phyloP scores from a whole-genome alignment of 83 land plant genomes.

The Picea engelmannii region DNA sequence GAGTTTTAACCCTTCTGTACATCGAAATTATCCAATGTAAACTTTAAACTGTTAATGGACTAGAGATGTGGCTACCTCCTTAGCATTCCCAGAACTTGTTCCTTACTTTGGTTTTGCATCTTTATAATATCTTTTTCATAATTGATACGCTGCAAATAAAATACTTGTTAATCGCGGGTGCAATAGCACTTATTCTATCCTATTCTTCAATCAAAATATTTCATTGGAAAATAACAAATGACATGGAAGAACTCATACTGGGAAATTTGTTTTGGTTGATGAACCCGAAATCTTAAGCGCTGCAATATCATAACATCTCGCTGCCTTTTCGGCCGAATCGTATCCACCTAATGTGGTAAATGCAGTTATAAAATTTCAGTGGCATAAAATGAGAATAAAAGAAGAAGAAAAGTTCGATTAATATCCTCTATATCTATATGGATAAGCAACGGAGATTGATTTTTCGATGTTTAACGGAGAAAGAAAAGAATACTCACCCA shows the following conservation, averaged over 20 bases:
- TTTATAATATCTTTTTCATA: background rate
- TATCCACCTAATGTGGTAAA: background rate
- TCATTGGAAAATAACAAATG: background rate
- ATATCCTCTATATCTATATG: background rate
- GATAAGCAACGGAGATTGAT: background rate
- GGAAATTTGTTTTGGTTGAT: background rate
- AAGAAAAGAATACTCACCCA: conserved; percentile 1
- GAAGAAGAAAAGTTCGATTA: background rate
- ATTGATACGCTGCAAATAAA: background rate
- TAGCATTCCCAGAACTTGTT: background rate
- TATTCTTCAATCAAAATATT: background rate
- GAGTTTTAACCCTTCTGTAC: background rate
- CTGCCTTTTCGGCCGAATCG: background rate
- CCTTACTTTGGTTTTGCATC: background rate
- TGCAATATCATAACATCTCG: conserved; percentile 5
- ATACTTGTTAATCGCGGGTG: no score
- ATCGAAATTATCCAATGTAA: no score
- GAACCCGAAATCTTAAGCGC: conserved; percentile 1
- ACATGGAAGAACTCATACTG: background rate
- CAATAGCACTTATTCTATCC: no score
- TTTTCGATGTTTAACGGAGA: background rate
- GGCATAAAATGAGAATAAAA: background rate
- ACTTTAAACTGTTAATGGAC: background rate
- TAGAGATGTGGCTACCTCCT: background rate
- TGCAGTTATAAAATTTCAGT: background rate